Evolutionary conservation across 768 basidiomycete species (phyloP), one percentile per base, ranked within the genome.

Genomic region (Kwoniella shandongensis): DNA sequence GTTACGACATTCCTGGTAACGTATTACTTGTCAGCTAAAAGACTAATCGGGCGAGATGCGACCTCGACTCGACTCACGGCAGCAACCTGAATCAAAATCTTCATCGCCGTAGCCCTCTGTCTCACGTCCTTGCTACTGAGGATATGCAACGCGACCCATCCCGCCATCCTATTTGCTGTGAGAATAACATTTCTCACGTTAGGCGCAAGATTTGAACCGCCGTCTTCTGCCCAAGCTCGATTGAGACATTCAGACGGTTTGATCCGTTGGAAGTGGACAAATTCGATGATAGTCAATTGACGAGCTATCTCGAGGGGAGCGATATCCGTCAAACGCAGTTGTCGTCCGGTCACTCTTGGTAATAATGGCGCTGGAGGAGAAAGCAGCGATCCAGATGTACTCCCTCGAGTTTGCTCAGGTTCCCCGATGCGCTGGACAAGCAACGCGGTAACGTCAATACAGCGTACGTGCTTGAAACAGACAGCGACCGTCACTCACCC

Each of bases 251-350:
- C 94, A 78, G 87, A 86, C 0, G 90, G 87, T 32, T 85, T 85
- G 65, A 98, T 94, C 74, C 84, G 86, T 77, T 88, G 86, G 78
- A 91, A 98, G 39, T 93, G 78, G 44, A 82, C 80, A 62, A 87
- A 88, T 76, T 98, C 94, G 80, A 93, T 81, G 57, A 96, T 85
- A 0, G 94, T 97, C 59, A 98, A 78, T 74, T 98, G 94, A 26
- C 94, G 83, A 0, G 93, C 94, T 17, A 98, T 76, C 76, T 98
- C 94, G 54, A 91, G 77, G 1, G 92, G 81, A 63, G 94, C 88
- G 46, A 98, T 83, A 69, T 98, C 94, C 20, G 84, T 77, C 11
- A 98, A 79, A 62, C 89, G 91, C 58, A 93, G 39, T 10, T 54
- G 36, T 36, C 57, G 51, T 20, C 68, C 68, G 0, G 64, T 51